phyloP scores from a whole-genome alignment of 345 rosid species.

The Theobroma cacao region DNA sequence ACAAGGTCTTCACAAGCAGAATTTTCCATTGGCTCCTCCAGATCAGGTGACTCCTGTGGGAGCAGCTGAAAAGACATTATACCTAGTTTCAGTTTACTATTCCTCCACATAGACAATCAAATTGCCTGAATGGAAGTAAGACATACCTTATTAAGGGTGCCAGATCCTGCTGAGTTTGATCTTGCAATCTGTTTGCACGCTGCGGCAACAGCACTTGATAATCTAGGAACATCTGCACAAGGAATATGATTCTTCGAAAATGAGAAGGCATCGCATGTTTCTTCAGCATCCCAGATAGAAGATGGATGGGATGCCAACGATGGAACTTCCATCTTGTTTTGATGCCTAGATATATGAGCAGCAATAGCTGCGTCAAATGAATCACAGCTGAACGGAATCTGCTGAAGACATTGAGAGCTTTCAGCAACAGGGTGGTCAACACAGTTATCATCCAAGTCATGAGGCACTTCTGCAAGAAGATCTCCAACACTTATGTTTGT shows the following conservation, averaged over 20 bases:
- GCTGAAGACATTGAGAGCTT: conserved; percentile 53
- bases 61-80: not conserved
- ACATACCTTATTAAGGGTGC: conserved; percentile 44
- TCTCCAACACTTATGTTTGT: conserved; percentile 92
- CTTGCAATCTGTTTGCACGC: conserved; percentile 28
- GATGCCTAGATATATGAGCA: conserved; percentile 84
- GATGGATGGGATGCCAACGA: conserved; percentile 46
- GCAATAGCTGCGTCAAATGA: conserved; percentile 99
- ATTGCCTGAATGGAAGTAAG: not conserved
- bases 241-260: conserved; percentile 47
- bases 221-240: conserved; percentile 29
- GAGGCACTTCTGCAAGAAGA: conserved; percentile 72
- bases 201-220: conserved; percentile 33
- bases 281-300: conserved; percentile 96
- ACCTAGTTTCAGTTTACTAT: conserved; percentile 12
- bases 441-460: conserved; percentile 37
- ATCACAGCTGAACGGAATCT: conserved; percentile 74
- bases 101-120: not conserved
- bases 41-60: conserved; percentile 42
- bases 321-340: conserved; percentile 48
- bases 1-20: conserved; percentile 38
- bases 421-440: conserved; percentile 37
- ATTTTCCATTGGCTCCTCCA: conserved; percentile 31
- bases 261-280: conserved; percentile 95
- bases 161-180: conserved; percentile 22